A percentile compares a stretch with the other conserved stretches of the same genome.
These are phyloP conservation scores for Xylaria sp. DNA, from an alignment of 2,329 filamentous ascomycete species.

Conservation along the genomic window DNA sequence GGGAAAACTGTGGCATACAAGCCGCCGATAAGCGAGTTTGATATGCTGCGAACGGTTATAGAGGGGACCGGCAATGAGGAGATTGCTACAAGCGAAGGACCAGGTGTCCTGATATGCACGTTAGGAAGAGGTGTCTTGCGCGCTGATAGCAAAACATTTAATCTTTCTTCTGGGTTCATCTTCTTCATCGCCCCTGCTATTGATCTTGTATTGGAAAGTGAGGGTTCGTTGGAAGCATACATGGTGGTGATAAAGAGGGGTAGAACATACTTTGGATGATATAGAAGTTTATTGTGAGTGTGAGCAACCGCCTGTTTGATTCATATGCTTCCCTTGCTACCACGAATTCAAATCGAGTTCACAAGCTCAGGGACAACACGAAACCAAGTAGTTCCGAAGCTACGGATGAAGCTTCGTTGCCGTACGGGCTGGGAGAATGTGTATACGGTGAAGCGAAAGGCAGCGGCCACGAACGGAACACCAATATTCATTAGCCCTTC, in stretches of 20 bases:
- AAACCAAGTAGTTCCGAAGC: too few relatives aligned
- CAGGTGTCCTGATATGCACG: conserved; percentile 67
- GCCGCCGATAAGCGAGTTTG: conserved; percentile 75
- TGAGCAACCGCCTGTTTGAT: neutral
- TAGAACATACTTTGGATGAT: neutral
- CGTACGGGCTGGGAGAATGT: too few relatives aligned
- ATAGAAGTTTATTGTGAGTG: neutral
- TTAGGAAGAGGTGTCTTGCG: conserved; percentile 63
- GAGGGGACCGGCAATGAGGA: conserved; percentile 62
- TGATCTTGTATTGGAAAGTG: conserved; percentile 41
- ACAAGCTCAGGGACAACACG: too few relatives aligned
- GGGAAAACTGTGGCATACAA: conserved; percentile 68
- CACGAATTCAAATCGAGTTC: too few relatives aligned
- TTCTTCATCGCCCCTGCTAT: conserved; percentile 68
- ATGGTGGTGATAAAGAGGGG: conserved; percentile 44
- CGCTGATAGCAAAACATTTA: conserved; percentile 56
- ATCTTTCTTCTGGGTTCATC: conserved; percentile 66
- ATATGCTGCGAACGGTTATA: conserved; percentile 67
- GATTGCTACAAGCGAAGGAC: conserved; percentile 61
- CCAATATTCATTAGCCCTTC: too few relatives aligned
- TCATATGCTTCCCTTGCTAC: too few relatives aligned
- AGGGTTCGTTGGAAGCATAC: conserved; percentile 44
- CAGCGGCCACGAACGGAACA: too few relatives aligned
- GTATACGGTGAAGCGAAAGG: too few relatives aligned
- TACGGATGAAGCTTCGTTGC: too few relatives aligned